Evolutionary conservation across 2,329 filamentous ascomycete species (phyloP).

Genomic region (Byssochlamys sp.): DNA sequence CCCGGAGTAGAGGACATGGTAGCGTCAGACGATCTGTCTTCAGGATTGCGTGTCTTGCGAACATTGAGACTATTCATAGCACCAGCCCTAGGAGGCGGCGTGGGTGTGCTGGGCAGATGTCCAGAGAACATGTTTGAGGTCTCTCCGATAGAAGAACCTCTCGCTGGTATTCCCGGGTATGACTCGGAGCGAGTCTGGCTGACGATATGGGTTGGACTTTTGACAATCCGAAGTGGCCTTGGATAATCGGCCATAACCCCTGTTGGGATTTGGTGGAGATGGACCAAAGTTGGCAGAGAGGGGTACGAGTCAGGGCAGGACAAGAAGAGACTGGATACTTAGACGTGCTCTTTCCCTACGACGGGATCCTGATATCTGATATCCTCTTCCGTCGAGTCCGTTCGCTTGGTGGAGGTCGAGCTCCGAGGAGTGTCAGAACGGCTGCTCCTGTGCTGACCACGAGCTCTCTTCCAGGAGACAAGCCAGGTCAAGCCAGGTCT

Average conservation of each 20-base stretch:
- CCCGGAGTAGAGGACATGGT: not conserved
- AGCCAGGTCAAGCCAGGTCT: constrained; percentile 10
- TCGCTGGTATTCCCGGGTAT: constrained; percentile 17
- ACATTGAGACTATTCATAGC: constrained; percentile 14
- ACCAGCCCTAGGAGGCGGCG: constrained; percentile 14
- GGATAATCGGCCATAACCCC: constrained; percentile 24
- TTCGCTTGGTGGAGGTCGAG: constrained; percentile 23
- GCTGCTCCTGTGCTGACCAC: constrained; percentile 16
- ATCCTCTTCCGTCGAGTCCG: constrained; percentile 17
- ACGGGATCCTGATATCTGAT: constrained; percentile 19
- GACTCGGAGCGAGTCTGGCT: constrained; percentile 5
- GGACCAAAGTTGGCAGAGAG: constrained; percentile 23
- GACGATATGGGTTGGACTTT: constrained; percentile 17
- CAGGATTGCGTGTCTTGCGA: constrained; percentile 10
- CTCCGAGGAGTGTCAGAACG: constrained; percentile 24
- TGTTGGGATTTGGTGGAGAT: constrained; percentile 4
- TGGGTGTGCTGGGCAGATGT: constrained; percentile 12
- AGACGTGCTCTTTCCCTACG: constrained; percentile 14
- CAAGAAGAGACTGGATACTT: constrained; percentile 3
- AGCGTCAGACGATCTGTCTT: not conserved
- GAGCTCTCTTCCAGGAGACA: constrained; percentile 13
- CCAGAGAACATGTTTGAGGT: constrained; percentile 7
- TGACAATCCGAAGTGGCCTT: constrained; percentile 44
- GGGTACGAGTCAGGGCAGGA: not conserved
- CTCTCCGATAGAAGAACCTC: constrained; percentile 17